Percentiles rank a stretch among this genome's conserved stretches.
These are phyloP conservation scores for Saxophila tyrrhenica DNA, from an alignment of 495 filamentous ascomycete species.

Conservation along the genomic window DNA sequence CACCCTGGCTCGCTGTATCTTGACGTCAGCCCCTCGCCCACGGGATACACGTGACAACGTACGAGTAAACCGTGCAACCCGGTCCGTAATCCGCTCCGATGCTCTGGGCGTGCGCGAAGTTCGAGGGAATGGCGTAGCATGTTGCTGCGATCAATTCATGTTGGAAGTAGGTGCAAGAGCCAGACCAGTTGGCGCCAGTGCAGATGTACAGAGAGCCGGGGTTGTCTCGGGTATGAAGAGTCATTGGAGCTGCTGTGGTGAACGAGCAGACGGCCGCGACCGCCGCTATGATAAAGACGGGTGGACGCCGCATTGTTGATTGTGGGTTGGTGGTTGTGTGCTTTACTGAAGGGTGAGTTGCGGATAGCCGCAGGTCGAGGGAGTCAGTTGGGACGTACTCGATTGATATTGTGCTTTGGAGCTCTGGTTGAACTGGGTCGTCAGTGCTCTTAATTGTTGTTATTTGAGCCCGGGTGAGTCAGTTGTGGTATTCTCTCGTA, in stretches of 20 bases:
- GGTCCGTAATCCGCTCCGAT: background rate
- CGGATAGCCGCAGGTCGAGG: too few relatives aligned
- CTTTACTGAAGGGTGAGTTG: too few relatives aligned
- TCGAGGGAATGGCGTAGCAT: background rate
- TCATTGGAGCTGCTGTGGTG: background rate
- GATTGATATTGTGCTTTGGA: background rate
- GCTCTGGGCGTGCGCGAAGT: background rate
- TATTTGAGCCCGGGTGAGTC: too few relatives aligned
- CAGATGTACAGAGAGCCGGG: background rate
- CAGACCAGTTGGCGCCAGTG: background rate
- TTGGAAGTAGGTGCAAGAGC: background rate
- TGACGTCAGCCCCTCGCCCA: background rate
- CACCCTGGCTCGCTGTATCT: background rate
- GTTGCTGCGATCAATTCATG: background rate
- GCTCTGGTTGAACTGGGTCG: too few relatives aligned
- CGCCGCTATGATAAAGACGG: background rate
- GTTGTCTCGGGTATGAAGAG: background rate
- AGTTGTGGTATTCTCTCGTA: background rate
- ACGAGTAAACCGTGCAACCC: background rate
- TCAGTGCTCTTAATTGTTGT: too few relatives aligned
- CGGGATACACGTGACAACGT: too few relatives aligned
- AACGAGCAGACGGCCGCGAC: background rate
- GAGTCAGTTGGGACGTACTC: background rate
- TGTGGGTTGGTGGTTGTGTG: background rate
- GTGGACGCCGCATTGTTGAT: background rate